Evolutionary conservation across 805 yeast species (phyloP).

Genomic region (Wickerhamomyces hampshirensis): DNA sequence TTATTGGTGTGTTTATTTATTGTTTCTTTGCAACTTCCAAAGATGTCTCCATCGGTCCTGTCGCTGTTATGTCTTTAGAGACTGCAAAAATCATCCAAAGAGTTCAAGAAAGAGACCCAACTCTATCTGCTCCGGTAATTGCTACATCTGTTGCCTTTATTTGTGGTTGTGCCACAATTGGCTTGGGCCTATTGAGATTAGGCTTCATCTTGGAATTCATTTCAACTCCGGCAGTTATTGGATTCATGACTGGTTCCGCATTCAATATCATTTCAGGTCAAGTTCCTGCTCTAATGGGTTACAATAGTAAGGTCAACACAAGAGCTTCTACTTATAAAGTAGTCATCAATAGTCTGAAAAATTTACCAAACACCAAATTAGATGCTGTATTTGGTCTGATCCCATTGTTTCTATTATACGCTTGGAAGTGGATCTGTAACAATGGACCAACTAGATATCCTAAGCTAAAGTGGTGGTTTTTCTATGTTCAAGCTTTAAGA

Average conservation of each 20-base stretch:
- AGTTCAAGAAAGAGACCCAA: slow-evolving; percentile 50
- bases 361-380: slow-evolving; percentile 59
- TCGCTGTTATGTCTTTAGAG: slow-evolving; percentile 90
- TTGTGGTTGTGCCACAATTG: slow-evolving; percentile 83
- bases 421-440: slow-evolving; percentile 63
- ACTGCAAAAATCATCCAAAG: slow-evolving; percentile 70
- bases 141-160: slow-evolving; percentile 77
- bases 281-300: slow-evolving; percentile 84
- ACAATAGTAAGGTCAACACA: slow-evolving; percentile 58
- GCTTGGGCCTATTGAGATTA: slow-evolving; percentile 73
- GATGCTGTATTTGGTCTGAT: slow-evolving; percentile 91
- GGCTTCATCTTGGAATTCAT: slow-evolving; percentile 89
- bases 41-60: slow-evolving; percentile 95
- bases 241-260: slow-evolving; percentile 95
- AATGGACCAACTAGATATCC: slow-evolving; percentile 62
- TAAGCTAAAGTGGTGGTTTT: slow-evolving; percentile 46
- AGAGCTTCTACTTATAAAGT: slow-evolving; percentile 66
- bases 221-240: slow-evolving; percentile 87
- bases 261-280: slow-evolving; percentile 79
- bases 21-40: slow-evolving; percentile 92
- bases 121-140: slow-evolving; percentile 57
- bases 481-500: slow-evolving; percentile 72
- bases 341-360: slow-evolving; percentile 65
- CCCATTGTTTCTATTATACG: slow-evolving; percentile 63
- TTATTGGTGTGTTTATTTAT: slow-evolving; percentile 84